A percentile compares a stretch with the other conserved stretches of the same genome.
Evolutionary conservation across 345 rosid genomes (phyloP).

Genomic region (Zanthoxylum bungeanum): DNA sequence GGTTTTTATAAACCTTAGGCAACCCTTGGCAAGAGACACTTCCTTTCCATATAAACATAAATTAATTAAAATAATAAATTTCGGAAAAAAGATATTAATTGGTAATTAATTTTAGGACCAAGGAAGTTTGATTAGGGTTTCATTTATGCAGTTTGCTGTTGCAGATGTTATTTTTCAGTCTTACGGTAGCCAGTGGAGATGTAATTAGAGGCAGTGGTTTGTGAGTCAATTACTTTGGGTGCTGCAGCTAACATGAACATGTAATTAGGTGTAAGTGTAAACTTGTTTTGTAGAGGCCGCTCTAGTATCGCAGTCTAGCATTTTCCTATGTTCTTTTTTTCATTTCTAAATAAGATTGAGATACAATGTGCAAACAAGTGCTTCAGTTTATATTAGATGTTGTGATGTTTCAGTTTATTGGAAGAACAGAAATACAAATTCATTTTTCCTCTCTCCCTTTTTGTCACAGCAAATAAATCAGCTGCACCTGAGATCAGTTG

Average conservation of each 20-base stretch:
- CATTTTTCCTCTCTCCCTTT: not conserved
- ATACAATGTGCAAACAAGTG: not conserved
- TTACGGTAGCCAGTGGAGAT: not conserved
- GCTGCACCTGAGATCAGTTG: not conserved
- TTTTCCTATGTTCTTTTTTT: not conserved
- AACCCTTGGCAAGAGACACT: too few relatives aligned
- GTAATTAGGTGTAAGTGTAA: not conserved
- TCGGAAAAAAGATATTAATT: too few relatives aligned
- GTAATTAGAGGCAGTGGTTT: not conserved
- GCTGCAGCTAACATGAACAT: not conserved
- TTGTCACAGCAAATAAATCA: not conserved
- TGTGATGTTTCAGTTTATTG: not conserved
- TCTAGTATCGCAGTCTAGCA: not conserved
- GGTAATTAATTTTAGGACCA: too few relatives aligned
- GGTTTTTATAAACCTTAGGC: too few relatives aligned
- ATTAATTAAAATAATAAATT: too few relatives aligned
- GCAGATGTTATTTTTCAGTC: not conserved
- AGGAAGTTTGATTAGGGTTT: not conserved
- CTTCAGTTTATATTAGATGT: not conserved
- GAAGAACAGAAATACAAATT: not conserved
- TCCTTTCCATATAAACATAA: too few relatives aligned
- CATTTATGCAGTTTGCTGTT: conserved; percentile 7
- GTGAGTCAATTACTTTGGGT: not conserved
- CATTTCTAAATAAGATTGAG: not conserved
- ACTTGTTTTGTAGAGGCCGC: not conserved